Evolutionary conservation across 1,284 basidiomycete species (phyloP), one percentile per base, ranked within the genome.

Genomic region (Fomes fomentarius): DNA sequence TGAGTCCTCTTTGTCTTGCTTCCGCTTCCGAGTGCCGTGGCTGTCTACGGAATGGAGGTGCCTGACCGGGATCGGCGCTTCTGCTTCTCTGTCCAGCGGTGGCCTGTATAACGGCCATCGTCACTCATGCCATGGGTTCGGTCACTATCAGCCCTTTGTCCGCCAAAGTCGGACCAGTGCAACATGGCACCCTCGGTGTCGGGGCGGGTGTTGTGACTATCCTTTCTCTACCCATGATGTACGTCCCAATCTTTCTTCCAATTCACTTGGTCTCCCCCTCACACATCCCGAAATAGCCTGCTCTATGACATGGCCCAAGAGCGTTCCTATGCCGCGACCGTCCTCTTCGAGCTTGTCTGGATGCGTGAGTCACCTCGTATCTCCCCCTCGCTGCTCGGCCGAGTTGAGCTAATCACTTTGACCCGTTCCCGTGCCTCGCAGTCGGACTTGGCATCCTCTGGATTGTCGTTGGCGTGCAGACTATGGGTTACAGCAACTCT

Each of bases 241-340:
- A 22, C 47, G 53, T 46, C 22, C 24, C 15, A 17, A 9, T 19
- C n/a, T 33, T 33, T 17, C 11, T 35, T 33, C 7, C 33, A 24
- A 11, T 1, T 17, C 12, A 2, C 6, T 10, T 28, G 15, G 6
- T 9, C 12, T 24, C 19, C 10, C 38, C 39, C 19, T 41, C 4
- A 45, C 30, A 10, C 12, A 25, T 19, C 15, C 15, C 40, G n/a
- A 19, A 19, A 28, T 24, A 54, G 53, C 26, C 46, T 54, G 11
- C 47, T 48, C 41, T 50, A 34, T 19, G 53, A 54, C 43, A 54
- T 54, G 53, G 47, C 42, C 9, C 37, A 46, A 11, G 53, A 54
- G 43, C 37, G 21, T 30, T 50, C 53, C 12, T 54, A 54, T 17
- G 44, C 28, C 11, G 47, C 43, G 2, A 54, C 53, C n/a, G 47